Evolutionary conservation across 257 asterid genomes (phyloP).

Genomic region (Solanum peruvianum): DNA sequence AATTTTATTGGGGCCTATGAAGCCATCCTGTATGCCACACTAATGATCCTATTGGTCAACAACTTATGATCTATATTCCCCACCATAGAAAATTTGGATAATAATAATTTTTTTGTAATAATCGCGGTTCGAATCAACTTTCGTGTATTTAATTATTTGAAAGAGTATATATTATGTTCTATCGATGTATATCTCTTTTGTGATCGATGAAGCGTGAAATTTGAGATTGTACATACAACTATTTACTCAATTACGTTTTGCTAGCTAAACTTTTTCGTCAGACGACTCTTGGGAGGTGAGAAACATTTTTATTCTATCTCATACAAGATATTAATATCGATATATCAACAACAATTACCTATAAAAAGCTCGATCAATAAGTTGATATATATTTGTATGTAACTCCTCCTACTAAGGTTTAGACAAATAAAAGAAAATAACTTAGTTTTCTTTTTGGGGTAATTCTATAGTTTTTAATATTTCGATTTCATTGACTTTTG

Average conservation of each 20-base stretch:
- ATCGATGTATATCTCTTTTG: background rate
- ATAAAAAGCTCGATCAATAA: background rate
- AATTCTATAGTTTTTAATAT: background rate
- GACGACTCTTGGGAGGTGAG: background rate
- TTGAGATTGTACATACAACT: background rate
- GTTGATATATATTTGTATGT: background rate
- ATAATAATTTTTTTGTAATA: background rate
- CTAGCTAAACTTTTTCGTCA: background rate
- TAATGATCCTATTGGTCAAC: constrained; percentile 33
- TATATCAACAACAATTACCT: background rate
- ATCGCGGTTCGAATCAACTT: fast-evolving
- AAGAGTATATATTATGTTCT: background rate
- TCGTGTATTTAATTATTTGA: background rate
- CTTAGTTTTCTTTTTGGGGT: background rate
- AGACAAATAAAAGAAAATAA: background rate
- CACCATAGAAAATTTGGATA: background rate
- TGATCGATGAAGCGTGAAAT: background rate
- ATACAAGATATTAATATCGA: background rate
- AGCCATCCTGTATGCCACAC: constrained; percentile 36
- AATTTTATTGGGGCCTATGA: constrained; percentile 2
- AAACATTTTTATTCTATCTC: fast-evolving
- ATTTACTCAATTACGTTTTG: background rate
- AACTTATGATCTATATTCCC: constrained; percentile 9
- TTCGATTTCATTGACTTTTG: background rate
- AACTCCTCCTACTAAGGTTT: background rate